Evolutionary conservation across 1,284 basidiomycete genomes (phyloP).

Genomic region (Exobasidium cylindrosporum): DNA sequence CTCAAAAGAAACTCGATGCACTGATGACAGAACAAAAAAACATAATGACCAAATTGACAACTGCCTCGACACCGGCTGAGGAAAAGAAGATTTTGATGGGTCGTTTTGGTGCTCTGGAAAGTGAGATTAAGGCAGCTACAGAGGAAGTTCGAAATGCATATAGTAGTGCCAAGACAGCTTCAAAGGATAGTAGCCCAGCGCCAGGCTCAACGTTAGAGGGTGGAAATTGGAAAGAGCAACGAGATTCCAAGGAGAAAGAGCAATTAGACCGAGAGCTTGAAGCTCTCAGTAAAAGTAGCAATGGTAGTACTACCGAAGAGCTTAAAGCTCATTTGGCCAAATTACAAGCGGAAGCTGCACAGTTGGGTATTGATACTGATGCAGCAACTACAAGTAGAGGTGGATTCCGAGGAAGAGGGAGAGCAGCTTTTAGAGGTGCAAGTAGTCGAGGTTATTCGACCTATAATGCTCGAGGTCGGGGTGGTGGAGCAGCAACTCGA

Average conservation of each 20-base stretch:
- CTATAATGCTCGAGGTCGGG: conserved; percentile 59
- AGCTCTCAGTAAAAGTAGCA: conserved; percentile 55
- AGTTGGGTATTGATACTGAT: conserved; percentile 67
- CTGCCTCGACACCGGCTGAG: conserved; percentile 64
- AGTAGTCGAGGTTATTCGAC: conserved; percentile 60
- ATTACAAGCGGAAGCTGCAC: conserved; percentile 78
- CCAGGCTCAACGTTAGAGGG: conserved; percentile 47
- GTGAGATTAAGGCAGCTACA: conserved; percentile 68
- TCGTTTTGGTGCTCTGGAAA: conserved; percentile 71
- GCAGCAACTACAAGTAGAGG: conserved; percentile 50
- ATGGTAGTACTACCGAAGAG: conserved; percentile 66
- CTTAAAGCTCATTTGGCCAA: conserved; percentile 74
- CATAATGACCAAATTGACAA: conserved; percentile 69
- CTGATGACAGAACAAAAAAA: conserved; percentile 86
- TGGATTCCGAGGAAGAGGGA: conserved; percentile 58
- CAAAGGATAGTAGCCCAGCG: neutral
- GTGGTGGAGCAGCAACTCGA: conserved; percentile 58
- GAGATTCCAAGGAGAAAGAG: conserved; percentile 71
- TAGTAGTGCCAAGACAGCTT: conserved; percentile 25
- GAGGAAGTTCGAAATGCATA: conserved; percentile 53
- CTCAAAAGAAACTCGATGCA: conserved; percentile 73
- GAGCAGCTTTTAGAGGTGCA: conserved; percentile 57
- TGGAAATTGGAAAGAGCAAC: conserved; percentile 62
- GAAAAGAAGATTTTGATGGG: conserved; percentile 80
- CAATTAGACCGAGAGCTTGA: conserved; percentile 64